Base-by-base conservation (phyloP, 1,139 yeast genomes). In the Yamadazyma dendronema region DNA sequence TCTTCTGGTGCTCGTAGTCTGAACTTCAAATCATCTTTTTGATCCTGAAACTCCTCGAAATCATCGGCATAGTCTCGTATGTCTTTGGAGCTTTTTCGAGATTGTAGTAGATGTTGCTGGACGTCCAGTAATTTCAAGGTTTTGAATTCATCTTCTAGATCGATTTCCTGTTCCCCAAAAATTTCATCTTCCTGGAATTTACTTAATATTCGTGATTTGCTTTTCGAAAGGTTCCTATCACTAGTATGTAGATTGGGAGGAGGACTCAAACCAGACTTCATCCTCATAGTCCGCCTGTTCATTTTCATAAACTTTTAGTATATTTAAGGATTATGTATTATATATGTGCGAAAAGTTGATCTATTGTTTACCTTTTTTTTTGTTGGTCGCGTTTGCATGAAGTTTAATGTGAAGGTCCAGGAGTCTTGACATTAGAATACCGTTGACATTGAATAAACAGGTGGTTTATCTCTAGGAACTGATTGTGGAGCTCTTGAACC, bases 401-500 rank as follows among this genome's bases (percentile, higher is more conserved):
- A n/a, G n/a, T n/a, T n/a, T n/a, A 19, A 19, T 19, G 22, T 9
- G 6, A 19, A 19, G 9, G 9, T 19, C 6, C 22, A 19, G 22
- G 6, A 9, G 22, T 9, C 22, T 7, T 19, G 22, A n/a, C n/a
- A n/a, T 17, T 16, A 44, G 19, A 30, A 36, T 7, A 44, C 31
- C 1, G 49, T 46, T 7, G 28, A 8, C 50, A 49, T 46, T 2
- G 44, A 27, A 11, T 30, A 31, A 1, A 29, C 7, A 19, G 41
- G 49, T 2, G 62, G 64, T 21, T 41, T 44, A 1, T 35, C 50
- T 35, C 56, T 32, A 9, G 47, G 40, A n/a, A 60, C 42, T 19
- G 31, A 28, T 2, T 31, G 13, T 2, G 65, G 65, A 3, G 64
- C 65, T 22, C 60, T 56, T 0, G 61, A 60, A 0, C 85, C 87